Conservation (phyloP, 2,329 filamentous ascomycete species). For the Colletotrichum chrysophilum region DNA sequence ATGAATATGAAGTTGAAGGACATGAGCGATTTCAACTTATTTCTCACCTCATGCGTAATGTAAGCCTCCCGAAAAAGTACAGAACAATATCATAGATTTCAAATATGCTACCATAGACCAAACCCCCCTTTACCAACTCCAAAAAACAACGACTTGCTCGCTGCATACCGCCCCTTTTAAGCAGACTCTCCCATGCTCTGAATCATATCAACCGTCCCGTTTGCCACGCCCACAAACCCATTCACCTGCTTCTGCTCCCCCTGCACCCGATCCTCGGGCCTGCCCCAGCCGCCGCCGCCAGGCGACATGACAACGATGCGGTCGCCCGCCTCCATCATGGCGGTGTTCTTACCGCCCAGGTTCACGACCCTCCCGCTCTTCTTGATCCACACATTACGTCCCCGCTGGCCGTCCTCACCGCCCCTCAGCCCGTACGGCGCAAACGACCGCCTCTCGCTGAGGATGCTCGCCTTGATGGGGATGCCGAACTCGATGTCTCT, state of each 20-base stretch:
- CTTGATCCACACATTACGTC: slow-evolving; percentile 71
- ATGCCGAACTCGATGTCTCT: slow-evolving; percentile 76
- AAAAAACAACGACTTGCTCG: not conserved
- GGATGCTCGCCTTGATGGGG: slow-evolving; percentile 71
- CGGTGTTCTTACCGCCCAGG: slow-evolving; percentile 65
- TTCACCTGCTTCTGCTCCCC: not conserved
- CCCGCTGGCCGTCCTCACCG: slow-evolving; percentile 70
- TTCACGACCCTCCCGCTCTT: slow-evolving; percentile 49
- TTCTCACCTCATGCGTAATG: not conserved
- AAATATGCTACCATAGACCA: not conserved
- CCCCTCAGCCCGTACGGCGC: slow-evolving; percentile 75
- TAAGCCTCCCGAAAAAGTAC: not conserved
- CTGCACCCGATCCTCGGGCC: not conserved
- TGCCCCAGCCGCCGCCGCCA: slow-evolving; percentile 66
- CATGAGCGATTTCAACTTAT: too few species aligned
- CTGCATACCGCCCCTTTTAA: not conserved
- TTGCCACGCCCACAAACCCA: slow-evolving; percentile 11
- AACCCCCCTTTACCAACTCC: not conserved
- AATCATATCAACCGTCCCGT: slow-evolving; percentile 16
- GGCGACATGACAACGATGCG: slow-evolving; percentile 66
- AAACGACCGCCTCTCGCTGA: slow-evolving; percentile 73
- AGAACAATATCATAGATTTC: not conserved
- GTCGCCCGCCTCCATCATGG: slow-evolving; percentile 63
- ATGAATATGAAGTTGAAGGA: too few species aligned
- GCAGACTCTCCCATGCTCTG: slow-evolving; percentile 19